Evolutionary conservation across 2,329 filamentous ascomycete species (phyloP).

Genomic region (Aspergillus ibericus): DNA sequence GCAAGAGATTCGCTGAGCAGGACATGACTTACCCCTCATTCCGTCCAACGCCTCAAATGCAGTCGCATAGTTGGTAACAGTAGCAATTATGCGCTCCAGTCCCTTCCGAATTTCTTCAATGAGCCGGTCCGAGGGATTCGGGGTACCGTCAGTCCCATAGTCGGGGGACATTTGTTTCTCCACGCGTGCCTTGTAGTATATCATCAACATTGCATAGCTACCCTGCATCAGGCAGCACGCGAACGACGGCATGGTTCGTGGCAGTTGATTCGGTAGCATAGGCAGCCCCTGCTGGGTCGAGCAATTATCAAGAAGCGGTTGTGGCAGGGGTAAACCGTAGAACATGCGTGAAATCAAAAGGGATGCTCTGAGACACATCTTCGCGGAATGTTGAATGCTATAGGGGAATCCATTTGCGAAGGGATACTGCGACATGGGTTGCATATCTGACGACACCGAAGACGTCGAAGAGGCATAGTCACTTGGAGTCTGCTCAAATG

Average conservation of each 20-base stretch:
- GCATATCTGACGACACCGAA: conserved; percentile 32
- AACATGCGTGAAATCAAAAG: conserved; percentile 46
- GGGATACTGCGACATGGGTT: conserved; percentile 30
- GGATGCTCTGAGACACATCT: conserved; percentile 42
- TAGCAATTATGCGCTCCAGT: conserved; percentile 37
- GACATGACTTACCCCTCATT: conserved; percentile 41
- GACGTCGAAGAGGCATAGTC: conserved; percentile 37
- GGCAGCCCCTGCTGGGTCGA: conserved; percentile 17
- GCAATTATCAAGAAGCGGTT: conserved; percentile 25
- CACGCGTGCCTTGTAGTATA: conserved; percentile 45
- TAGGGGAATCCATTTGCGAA: conserved; percentile 42
- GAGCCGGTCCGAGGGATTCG: conserved; percentile 31
- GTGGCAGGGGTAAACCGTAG: conserved; percentile 39
- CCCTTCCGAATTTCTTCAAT: conserved; percentile 40
- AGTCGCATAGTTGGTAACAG: conserved; percentile 42
- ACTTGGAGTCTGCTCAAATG: conserved; percentile 29
- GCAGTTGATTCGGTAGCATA: conserved; percentile 26
- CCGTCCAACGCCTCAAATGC: conserved; percentile 46
- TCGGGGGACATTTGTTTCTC: conserved; percentile 33
- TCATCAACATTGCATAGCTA: conserved; percentile 49
- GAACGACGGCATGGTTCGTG: conserved; percentile 49
- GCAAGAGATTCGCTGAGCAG: background rate
- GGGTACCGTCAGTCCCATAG: conserved; percentile 20
- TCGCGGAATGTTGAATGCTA: conserved; percentile 42
- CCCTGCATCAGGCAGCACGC: conserved; percentile 50